Conservation (phyloP, 345 rosid genomes). For the Moricandia arvensis region DNA sequence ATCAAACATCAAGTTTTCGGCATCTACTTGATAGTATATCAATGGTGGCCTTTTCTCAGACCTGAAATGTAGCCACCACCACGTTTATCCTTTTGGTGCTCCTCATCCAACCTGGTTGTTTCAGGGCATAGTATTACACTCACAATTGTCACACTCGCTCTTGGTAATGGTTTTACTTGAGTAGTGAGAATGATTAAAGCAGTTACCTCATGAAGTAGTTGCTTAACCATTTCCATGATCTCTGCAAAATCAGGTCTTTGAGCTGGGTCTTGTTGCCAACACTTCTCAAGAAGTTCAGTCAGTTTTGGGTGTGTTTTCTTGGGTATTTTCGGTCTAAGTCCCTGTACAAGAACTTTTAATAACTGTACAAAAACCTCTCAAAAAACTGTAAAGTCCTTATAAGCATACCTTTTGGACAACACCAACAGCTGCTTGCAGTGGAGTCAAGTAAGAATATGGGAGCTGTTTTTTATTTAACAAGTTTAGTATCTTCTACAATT, state of each 20-base stretch:
- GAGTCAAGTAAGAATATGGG: conserved; percentile 73
- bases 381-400: neutral
- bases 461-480: conserved; percentile 44
- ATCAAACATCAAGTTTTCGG: conserved; percentile 32
- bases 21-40: conserved; percentile 16
- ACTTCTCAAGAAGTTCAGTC: conserved; percentile 71
- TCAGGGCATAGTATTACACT: neutral
- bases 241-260: conserved; percentile 82
- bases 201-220: conserved; percentile 64
- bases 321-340: conserved; percentile 78
- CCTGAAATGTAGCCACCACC: conserved; percentile 48
- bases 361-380: neutral
- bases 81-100: conserved; percentile 45
- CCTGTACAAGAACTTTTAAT: conserved; percentile 36
- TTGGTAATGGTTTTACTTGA: neutral
- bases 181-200: neutral
- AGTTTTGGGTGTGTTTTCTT: conserved; percentile 71
- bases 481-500: neutral
- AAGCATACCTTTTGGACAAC: conserved; percentile 81
- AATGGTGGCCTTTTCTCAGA: conserved; percentile 51
- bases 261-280: conserved; percentile 86
- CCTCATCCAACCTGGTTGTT: conserved; percentile 65
- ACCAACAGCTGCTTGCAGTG: conserved; percentile 90
- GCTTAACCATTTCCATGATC: conserved; percentile 61
- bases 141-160: neutral